phyloP scores from a whole-genome alignment of 2,329 filamentous ascomycete species.

The Colletotrichum sp. region DNA sequence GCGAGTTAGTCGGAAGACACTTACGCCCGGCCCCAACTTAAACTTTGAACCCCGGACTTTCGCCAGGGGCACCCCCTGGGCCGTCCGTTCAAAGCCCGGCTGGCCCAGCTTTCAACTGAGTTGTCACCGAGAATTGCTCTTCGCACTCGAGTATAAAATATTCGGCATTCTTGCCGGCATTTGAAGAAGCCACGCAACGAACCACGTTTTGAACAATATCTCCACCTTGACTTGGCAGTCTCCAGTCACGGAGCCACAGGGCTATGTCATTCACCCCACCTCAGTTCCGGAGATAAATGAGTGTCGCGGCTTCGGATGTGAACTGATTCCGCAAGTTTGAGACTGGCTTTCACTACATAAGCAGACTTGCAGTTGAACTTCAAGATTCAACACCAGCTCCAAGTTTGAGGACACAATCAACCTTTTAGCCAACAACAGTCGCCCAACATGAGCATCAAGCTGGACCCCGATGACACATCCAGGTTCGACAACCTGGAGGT shows the following conservation, averaged over 20 bases:
- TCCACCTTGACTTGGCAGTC: background rate
- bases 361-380: background rate
- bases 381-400: accelerated
- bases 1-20: background rate
- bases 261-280: background rate
- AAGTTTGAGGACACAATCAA: background rate
- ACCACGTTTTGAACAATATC: background rate
- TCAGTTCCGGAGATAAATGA: background rate
- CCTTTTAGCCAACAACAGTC: background rate
- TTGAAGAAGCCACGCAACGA: background rate
- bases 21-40: background rate
- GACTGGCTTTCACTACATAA: background rate
- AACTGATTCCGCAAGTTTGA: background rate
- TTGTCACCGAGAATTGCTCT: background rate
- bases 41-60: background rate
- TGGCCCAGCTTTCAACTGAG: background rate
- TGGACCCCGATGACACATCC: background rate
- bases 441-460: background rate
- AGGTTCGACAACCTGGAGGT: background rate
- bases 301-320: background rate
- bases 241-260: background rate
- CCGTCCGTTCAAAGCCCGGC: background rate
- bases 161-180: background rate
- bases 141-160: background rate
- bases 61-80: background rate